phyloP scores from a whole-genome alignment of 176 grass and related monocot genomes.

The Lolium perenne region DNA sequence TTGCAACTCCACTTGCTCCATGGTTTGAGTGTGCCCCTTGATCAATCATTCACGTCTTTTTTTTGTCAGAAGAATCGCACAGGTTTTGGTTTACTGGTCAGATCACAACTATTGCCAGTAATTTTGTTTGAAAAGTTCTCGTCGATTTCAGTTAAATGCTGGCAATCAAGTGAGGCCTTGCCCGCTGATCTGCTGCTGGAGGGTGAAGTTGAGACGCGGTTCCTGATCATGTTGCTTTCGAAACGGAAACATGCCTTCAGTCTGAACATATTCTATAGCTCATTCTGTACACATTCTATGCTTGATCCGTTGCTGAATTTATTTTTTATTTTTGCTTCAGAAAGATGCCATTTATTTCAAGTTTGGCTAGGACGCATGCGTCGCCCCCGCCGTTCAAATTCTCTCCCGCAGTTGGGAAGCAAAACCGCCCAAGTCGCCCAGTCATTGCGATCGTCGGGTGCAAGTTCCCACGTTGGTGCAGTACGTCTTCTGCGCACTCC shows the following conservation, averaged over 20 bases:
- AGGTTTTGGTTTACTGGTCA: background rate
- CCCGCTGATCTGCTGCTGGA: background rate
- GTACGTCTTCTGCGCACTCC: background rate
- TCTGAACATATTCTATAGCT: background rate
- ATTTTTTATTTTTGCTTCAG: background rate
- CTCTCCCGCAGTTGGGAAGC: background rate
- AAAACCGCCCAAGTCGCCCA: background rate
- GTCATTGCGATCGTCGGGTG: background rate
- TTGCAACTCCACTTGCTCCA: background rate
- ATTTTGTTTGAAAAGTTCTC: background rate
- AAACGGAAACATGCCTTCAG: background rate
- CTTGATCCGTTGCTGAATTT: background rate
- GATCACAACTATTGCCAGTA: background rate
- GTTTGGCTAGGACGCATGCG: background rate
- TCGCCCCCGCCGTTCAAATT: background rate
- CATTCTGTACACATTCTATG: background rate
- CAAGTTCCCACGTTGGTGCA: conserved; percentile 2
- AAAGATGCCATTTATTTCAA: conserved; percentile 8
- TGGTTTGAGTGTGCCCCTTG: background rate
- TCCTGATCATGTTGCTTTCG: background rate
- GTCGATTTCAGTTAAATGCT: background rate
- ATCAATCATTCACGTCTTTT: background rate
- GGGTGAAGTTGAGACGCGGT: background rate
- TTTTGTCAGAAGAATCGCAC: background rate
- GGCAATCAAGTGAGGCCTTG: background rate